Evolutionary conservation across 768 basidiomycete genomes (phyloP).

Genomic region (Pisolithus orientalis): DNA sequence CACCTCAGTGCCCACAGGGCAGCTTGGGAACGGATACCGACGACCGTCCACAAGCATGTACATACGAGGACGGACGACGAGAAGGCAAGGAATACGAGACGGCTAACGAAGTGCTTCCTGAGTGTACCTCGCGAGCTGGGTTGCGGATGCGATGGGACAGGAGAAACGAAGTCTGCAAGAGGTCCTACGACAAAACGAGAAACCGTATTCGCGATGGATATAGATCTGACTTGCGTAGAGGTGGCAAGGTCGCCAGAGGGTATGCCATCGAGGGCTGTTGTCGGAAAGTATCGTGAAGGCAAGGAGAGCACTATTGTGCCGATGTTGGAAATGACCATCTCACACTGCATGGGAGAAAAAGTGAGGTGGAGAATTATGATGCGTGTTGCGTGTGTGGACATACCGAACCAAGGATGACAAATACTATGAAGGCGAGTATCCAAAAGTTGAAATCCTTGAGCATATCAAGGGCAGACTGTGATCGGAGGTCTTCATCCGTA

Average conservation of each 20-base stretch:
- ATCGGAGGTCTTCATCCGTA: slow-evolving; percentile 12
- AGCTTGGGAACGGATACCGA: slow-evolving; percentile 41
- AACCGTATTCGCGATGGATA: slow-evolving; percentile 67
- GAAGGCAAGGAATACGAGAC: slow-evolving; percentile 52
- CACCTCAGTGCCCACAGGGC: slow-evolving; percentile 71
- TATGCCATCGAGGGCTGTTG: slow-evolving; percentile 5
- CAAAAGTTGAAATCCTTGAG: slow-evolving; percentile 57
- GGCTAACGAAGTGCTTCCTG: slow-evolving; percentile 52
- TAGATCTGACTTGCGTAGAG: slow-evolving; percentile 59
- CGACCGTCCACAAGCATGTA: slow-evolving; percentile 51
- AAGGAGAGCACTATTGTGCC: slow-evolving; percentile 70
- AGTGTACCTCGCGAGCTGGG: slow-evolving; percentile 30
- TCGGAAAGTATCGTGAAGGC: slow-evolving; percentile 25
- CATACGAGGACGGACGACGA: slow-evolving; percentile 42
- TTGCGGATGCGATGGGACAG: slow-evolving; percentile 42
- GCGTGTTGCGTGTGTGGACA: slow-evolving; percentile 23
- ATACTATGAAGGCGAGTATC: slow-evolving; percentile 47
- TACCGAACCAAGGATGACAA: slow-evolving; percentile 63
- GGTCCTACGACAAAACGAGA: slow-evolving; percentile 64
- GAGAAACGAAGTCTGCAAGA: slow-evolving; percentile 68
- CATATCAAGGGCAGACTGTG: slow-evolving; percentile 34
- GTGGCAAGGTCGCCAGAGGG: slow-evolving; percentile 33
- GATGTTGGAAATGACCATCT: slow-evolving; percentile 82
- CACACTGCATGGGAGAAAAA: slow-evolving; percentile 37
- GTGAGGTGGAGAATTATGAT: not conserved